Base-by-base conservation (phyloP, 1,284 basidiomycete genomes). In the Mycena citricolor region DNA sequence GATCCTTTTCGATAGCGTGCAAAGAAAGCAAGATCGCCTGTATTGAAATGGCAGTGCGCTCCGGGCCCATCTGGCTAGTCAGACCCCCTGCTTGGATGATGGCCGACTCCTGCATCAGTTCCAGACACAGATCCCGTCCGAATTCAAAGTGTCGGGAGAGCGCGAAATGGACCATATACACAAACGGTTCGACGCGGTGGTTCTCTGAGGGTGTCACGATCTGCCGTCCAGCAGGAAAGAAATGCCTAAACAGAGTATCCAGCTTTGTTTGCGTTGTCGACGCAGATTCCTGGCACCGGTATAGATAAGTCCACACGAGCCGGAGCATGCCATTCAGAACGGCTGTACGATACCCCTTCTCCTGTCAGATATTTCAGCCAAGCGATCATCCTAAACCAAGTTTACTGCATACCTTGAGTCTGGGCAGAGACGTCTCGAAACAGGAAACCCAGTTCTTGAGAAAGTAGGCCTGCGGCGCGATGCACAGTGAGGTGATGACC, bases 271-370 rank as follows among this genome's bases (percentile, higher is more conserved):
- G 81, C 86, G 66, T 97, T 80, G 63, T 94, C 83, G 51, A 94
- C 81, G 62, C 92, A 93, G 61, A 99, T 91, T 74, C 94, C 51
- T 86, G 83, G 59, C 93, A 95, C 14, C 94, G 86, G 60, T 93
- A 94, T 17, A 97, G 73, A 64, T 97, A 98, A 1, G 93, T 90
- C 94, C 94, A 97, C 20, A 95, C 68, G 23, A 97, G 65, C 4
- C 93, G 84, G 47, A 93, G 65, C 44, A 90, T 81, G 3, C 90
- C 87, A 54, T 94, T 93, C 67, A 97, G 74, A 10, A 91, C 78
- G 4, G 81, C 73, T 1, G 81, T 66, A n/a, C 91, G 80, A 39
- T 77, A 73, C 0, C 80, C 71, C 52, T 87, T 89, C 57, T 97
- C 94, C 87, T 94, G 34, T 14, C 16, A 42, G n/a, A 48, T 32